Evolutionary conservation across 1,284 basidiomycete genomes (phyloP), one percentile per base, ranked within the genome.

Genomic region (Leccinum griseonigrum): DNA sequence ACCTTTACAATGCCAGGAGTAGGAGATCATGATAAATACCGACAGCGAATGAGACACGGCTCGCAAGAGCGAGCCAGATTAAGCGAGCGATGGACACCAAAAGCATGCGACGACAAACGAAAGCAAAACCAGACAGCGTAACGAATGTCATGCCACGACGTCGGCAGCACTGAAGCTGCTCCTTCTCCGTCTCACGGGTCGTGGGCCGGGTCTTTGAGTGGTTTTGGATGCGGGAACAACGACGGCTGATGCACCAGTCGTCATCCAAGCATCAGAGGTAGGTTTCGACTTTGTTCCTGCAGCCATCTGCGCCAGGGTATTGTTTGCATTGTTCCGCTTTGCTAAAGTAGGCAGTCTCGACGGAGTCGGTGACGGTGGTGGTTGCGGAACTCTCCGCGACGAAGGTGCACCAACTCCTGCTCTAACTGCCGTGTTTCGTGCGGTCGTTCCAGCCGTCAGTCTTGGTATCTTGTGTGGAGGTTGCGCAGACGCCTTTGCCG

Each of bases 131-230:
- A 40, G 29, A 29, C 29, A 60, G 29, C 54, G n/a, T 16, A 36
- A 59, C 46, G 32, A 57, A 57, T 22, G 28, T 60, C 74, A 91
- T 69, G 86, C 90, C 64, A 92, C 82, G 40, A 94, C 85, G 73
- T 94, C 89, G 9, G 89, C 89, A 61, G 87, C 80, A 71, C 91
- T 91, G 74, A 93, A 93, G 68, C 91, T 92, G 69, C 91, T 92
- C 62, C 91, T 79, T 70, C 91, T 78, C 64, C 90, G 80, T 67
- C 91, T 81, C 38, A 91, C 82, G 59, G 80, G 87, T 59, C 89
- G 79, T 66, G 91, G 74, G 2, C 86, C 85, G 14, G 91, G 90
- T 54, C 91, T 81, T 66, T 85, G 86, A 3, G 70, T 74, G 3
- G 84, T 80, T 74, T 90, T 91, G 29, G 83, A 82, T 16, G 81